Conservation (phyloP, 257 asterid genomes). For the Solanum medicagineum region DNA sequence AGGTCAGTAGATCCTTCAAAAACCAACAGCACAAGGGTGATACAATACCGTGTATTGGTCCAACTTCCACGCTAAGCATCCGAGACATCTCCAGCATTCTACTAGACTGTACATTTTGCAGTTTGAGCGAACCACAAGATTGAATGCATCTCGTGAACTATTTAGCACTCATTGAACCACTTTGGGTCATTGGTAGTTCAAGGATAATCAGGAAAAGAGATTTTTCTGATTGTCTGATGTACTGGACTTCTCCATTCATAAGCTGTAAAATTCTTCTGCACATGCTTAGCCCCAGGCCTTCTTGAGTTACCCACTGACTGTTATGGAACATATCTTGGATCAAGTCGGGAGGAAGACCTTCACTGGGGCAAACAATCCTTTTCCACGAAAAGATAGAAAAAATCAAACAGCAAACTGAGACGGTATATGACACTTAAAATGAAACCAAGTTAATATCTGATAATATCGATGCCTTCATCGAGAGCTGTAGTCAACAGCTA, state of each 20-base stretch:
- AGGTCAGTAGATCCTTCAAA: not conserved
- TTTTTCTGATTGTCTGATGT: slow-evolving; percentile 69
- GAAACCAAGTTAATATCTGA: not conserved
- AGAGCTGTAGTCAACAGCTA: not conserved
- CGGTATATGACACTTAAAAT: not conserved
- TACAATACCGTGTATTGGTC: not conserved
- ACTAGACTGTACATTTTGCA: not conserved
- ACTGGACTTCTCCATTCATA: slow-evolving; percentile 88
- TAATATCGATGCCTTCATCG: not conserved
- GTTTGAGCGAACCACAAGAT: not conserved
- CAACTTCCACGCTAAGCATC: not conserved
- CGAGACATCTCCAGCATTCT: not conserved
- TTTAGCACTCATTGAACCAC: slow-evolving; percentile 14
- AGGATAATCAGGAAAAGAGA: slow-evolving; percentile 47
- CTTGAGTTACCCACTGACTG: slow-evolving; percentile 54
- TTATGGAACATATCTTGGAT: slow-evolving; percentile 79
- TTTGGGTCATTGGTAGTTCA: slow-evolving; percentile 41
- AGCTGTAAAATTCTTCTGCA: slow-evolving; percentile 58
- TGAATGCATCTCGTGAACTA: not conserved
- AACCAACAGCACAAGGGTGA: not conserved
- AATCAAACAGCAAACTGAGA: not conserved
- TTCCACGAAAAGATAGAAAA: not conserved
- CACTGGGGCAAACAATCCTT: slow-evolving; percentile 83
- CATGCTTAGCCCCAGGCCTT: slow-evolving; percentile 70
- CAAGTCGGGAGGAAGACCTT: slow-evolving; percentile 71